Evolutionary conservation across 352 stramenopile species (phyloP), one percentile per base, ranked within the genome.

Genomic region (Vaucheria bursata): DNA sequence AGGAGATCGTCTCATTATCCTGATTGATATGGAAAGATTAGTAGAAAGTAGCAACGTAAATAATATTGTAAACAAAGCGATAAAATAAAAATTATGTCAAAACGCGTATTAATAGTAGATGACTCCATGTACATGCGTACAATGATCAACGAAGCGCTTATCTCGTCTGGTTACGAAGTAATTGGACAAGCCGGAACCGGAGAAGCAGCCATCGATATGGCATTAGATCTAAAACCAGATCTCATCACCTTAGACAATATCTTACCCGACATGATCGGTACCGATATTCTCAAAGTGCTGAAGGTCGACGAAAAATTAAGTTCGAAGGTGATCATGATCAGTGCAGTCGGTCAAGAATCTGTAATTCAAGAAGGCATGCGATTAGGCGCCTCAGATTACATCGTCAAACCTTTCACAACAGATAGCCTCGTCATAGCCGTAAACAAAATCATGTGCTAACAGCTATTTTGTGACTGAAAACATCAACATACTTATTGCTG

Each of bases 311-410:
- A n/a, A n/a, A n/a, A n/a, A n/a, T n/a, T n/a, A n/a, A n/a, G n/a
- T n/a, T n/a, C n/a, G n/a, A 59, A 59, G 45, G 25, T 59, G 12
- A 59, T 59, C 45, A 59, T 59, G 45, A 18, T 59, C 45, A 59
- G 12, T 25, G 25, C 45, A 18, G 45, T 18, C 18, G 25, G 12
- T 18, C 12, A 59, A 18, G 25, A 59, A 59, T 18, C 45, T 25
- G 25, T 18, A 25, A 59, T 59, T 18, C 12, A 18, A 25, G 25
- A 25, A 25, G 45, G 12, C 45, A 59, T 18, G 45, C 12, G 25
- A 59, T 25, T 59, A 25, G 45, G 45, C 45, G 45, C 45, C 45
- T 18, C 45, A 18, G 45, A 25, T 25, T 59, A 25, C 12, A 59
- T 59, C 45, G 45, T 59, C 45, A 59, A 59, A 59, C 45, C 45